These are phyloP conservation scores for Serendipita sp. DNA, from an alignment of 768 basidiomycete species.

Conservation along the genomic window DNA sequence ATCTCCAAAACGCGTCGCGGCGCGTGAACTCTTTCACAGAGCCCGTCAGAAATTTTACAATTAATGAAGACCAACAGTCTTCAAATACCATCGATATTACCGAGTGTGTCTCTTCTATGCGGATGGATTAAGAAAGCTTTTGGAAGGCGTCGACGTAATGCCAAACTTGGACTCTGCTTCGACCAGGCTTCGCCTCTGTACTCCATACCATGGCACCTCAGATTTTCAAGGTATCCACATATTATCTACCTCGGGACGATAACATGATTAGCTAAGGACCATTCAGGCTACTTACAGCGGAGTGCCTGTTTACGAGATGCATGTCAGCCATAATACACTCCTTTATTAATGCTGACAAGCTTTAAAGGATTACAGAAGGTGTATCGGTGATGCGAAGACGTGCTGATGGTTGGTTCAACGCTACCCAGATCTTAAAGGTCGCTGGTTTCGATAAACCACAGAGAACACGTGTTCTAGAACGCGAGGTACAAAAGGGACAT, in stretches of 20 bases:
- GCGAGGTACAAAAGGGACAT: constrained; percentile 95
- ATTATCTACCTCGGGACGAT: constrained; percentile 11
- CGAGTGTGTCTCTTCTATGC: no score
- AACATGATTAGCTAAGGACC: constrained; percentile 9
- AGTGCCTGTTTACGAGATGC: constrained; percentile 88
- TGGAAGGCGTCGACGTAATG: no score
- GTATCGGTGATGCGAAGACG: constrained; percentile 97
- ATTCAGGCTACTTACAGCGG: constrained; percentile 79
- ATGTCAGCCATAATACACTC: constrained; percentile 21
- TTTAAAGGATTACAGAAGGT: constrained; percentile 77
- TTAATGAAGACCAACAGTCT: no score
- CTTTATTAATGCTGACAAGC: constrained; percentile 20
- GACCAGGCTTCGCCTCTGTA: not conserved
- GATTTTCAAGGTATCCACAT: constrained; percentile 60
- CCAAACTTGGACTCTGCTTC: not conserved
- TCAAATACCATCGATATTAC: no score
- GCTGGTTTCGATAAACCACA: constrained; percentile 99
- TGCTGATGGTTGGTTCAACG: constrained; percentile 95
- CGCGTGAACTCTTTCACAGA: no score
- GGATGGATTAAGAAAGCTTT: no score
- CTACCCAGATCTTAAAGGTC: constrained; percentile 97
- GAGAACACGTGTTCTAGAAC: constrained; percentile 87
- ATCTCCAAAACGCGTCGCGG: not conserved
- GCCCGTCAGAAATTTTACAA: no score
- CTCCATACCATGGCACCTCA: constrained; percentile 25